phyloP scores from a whole-genome alignment of 306 rosid species.

The Arachis hypogaea region DNA sequence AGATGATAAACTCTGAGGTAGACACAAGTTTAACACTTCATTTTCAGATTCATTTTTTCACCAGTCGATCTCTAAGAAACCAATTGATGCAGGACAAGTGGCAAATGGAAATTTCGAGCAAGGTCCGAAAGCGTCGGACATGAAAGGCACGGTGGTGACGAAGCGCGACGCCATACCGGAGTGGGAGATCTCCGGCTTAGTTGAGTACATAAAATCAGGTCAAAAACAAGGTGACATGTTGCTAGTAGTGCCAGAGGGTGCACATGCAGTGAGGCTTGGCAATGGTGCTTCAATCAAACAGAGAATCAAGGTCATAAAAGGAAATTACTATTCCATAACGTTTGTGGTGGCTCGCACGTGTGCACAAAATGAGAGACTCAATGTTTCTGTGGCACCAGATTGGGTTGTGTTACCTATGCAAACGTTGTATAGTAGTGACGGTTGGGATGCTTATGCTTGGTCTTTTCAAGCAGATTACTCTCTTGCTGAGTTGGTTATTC shows the following conservation, averaged over 20 bases:
- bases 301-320: slow-evolving; percentile 56
- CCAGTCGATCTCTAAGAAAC: neutral
- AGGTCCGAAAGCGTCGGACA: slow-evolving; percentile 52
- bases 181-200: slow-evolving; percentile 74
- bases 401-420: slow-evolving; percentile 75
- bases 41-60: no score
- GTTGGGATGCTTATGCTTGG: slow-evolving; percentile 88
- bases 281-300: slow-evolving; percentile 83
- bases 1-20: no score
- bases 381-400: slow-evolving; percentile 73
- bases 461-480: slow-evolving; percentile 64
- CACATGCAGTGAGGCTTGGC: slow-evolving; percentile 79
- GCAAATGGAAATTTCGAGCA: slow-evolving; percentile 77
- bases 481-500: slow-evolving; percentile 51
- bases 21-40: no score
- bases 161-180: slow-evolving; percentile 58
- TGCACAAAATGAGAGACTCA: slow-evolving; percentile 73
- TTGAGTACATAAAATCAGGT: slow-evolving; percentile 77
- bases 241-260: slow-evolving; percentile 80
- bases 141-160: slow-evolving; percentile 66
- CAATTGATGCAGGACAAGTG: slow-evolving; percentile 50
- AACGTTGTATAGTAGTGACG: slow-evolving; percentile 73
- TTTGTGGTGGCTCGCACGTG: slow-evolving; percentile 82
- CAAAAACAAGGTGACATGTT: slow-evolving; percentile 88
- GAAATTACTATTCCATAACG: slow-evolving; percentile 64